A percentile compares a stretch with the other conserved stretches of the same genome.
Conservation (phyloP, 75 land plant species). For the Cryptomeria japonica region DNA sequence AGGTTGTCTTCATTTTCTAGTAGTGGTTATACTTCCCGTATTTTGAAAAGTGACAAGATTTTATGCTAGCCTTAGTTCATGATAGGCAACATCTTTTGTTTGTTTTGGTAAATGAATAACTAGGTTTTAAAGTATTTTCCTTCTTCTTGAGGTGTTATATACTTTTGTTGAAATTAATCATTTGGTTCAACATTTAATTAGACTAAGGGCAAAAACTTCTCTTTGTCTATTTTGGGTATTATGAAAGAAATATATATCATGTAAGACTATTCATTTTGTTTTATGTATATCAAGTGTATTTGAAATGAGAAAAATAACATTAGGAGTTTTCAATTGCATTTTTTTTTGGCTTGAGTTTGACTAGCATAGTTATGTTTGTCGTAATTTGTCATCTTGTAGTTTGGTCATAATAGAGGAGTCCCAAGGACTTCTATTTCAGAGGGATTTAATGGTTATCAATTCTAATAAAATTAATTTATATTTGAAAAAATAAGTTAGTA, state of each 20-base stretch:
- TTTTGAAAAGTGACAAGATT: neutral
- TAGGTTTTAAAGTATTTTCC: neutral
- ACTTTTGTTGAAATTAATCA: neutral
- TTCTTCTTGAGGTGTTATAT: neutral
- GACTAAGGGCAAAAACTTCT: neutral
- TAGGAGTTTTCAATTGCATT: neutral
- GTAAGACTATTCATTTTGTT: neutral
- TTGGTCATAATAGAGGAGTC: neutral
- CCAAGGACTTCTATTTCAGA: neutral
- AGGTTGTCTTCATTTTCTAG: neutral
- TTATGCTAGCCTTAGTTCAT: neutral
- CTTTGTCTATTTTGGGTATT: neutral
- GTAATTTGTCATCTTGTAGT: neutral
- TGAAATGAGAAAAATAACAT: neutral
- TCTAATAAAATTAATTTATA: neutral
- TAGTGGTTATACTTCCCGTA: neutral
- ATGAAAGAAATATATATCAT: neutral
- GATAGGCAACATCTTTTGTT: neutral
- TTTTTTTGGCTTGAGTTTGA: neutral
- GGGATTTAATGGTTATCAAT: too few species aligned
- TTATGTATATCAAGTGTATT: neutral
- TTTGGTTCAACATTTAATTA: neutral
- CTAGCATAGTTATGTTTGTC: neutral
- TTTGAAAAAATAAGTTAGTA: neutral
- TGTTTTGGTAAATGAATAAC: slow-evolving; percentile 3